Evolutionary conservation across 257 asterid genomes (phyloP), one percentile per base, ranked within the genome.

Genomic region (Ehretia macrophylla): DNA sequence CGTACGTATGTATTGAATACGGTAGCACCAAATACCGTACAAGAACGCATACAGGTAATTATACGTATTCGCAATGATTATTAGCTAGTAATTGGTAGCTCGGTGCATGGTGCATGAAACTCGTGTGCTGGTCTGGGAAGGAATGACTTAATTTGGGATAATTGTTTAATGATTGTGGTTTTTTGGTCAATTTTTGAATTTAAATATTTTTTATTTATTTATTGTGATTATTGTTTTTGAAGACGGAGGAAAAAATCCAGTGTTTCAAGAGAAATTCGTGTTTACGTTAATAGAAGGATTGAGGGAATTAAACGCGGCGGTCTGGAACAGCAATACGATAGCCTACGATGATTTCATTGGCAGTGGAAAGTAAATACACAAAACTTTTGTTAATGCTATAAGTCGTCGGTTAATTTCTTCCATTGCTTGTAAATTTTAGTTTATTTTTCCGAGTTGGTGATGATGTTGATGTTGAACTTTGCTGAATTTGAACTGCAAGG

Each of bases 21-120:
- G 96, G 64, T 20, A 85, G 81, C 79, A 68, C 83, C 55, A 92
- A 86, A 42, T 76, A 32, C 40, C 90, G 99, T 0, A 88, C 99
- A 10, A 95, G 96, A n/a, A 92, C 99, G 60, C 83, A 90, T 44
- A 92, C 97, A 59, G 99, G 99, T 88, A 47, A n/a, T n/a, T n/a
- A n/a, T n/a, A n/a, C n/a, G n/a, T n/a, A n/a, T n/a, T n/a, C n/a
- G n/a, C n/a, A n/a, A n/a, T n/a, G n/a, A n/a, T n/a, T n/a, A n/a
- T n/a, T n/a, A n/a, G n/a, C n/a, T 56, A 17, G 55, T 53, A n/a
- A n/a, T n/a, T n/a, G n/a, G n/a, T n/a, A n/a, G n/a, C 53, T n/a
- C n/a, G n/a, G n/a, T 8, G 17, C 39, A 20, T 1, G 8, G 35
- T 27, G 35, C 35, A 27, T 6, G 35, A 27, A 27, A 27, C 35